phyloP scores from a whole-genome alignment of 2,329 filamentous ascomycete species.

The Didymosphaeria variabile region DNA sequence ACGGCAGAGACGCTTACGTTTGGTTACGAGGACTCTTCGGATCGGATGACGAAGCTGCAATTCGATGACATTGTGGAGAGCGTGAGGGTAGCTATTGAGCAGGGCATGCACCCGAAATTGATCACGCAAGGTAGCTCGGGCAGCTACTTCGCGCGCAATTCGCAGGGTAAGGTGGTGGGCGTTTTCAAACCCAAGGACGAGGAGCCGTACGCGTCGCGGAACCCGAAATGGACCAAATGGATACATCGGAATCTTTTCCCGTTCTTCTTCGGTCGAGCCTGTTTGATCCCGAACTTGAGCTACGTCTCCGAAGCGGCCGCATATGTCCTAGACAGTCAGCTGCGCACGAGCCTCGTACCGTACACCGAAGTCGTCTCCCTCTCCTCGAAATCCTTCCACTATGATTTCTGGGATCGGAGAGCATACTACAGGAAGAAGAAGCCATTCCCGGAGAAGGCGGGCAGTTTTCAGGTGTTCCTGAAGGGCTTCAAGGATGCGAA shows the following conservation, averaged over 20 bases:
- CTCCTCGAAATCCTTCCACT: conserved; percentile 96
- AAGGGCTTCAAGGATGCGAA: conserved; percentile 98
- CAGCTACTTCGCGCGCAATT: conserved; percentile 95
- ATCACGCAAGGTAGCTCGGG: conserved; percentile 97
- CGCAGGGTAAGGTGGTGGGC: conserved; percentile 90
- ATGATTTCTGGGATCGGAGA: conserved; percentile 95
- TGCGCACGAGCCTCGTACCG: conserved; percentile 90
- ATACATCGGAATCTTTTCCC: conserved; percentile 97
- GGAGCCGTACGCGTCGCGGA: conserved; percentile 94
- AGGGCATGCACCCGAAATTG: conserved; percentile 92
- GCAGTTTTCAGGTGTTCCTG: conserved; percentile 96
- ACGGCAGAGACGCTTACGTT: conserved; percentile 76
- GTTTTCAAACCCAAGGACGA: conserved; percentile 99
- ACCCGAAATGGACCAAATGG: conserved; percentile 99
- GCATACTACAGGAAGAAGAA: conserved; percentile 89
- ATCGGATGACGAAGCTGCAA: conserved; percentile 77
- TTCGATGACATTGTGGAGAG: conserved; percentile 92
- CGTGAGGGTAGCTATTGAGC: conserved; percentile 87
- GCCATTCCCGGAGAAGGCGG: conserved; percentile 85
- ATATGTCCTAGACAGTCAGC: conserved; percentile 89
- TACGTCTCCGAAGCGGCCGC: conserved; percentile 98
- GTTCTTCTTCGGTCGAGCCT: conserved; percentile 94
- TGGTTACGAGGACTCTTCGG: conserved; percentile 63
- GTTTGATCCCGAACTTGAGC: conserved; percentile 94
- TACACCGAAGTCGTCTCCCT: conserved; percentile 95